Base-by-base conservation (phyloP, 208 protist species). In the Histomonas meleagridis region DNA sequence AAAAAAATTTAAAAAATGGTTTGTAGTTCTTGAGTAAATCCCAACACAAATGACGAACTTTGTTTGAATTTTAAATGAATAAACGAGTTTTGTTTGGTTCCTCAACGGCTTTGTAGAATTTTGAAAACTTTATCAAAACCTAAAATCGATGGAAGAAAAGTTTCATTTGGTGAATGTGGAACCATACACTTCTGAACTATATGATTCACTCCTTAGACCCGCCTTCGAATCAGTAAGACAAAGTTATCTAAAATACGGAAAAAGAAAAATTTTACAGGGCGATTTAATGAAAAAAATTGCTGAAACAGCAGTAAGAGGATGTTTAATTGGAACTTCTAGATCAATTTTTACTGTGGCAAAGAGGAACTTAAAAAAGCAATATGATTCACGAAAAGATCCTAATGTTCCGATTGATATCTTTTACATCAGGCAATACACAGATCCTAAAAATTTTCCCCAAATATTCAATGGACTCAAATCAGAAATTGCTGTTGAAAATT, bases 151-250 rank as follows among this genome's bases (percentile, higher is more conserved):
- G n/a, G n/a, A n/a, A n/a, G n/a, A n/a, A n/a, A 40, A 86, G 7
- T 86, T 51, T 86, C 7, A n/a, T 18, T 86, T 86, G 9, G 40
- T 86, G 4, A 86, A 43, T 86, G 46, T 51, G 32, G 76, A 86
- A 38, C 76, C 76, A 86, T 86, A 86, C 38, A 86, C 76, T 10
- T 86, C 76, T 38, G 76, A 86, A 35, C 9, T 86, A 5, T 86
- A 86, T 28, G 55, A 46, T 35, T 26, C 14, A 14, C 46, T 86
- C 16, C 46, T 86, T 35, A 16, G 55, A 35, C 76, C 76, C 0
- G 0, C 76, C 18, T 18, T 86, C 0, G 18, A 48, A 16, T 18
- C 32, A 32, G 0, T 86, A 0, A 43, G 55, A 55, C 9, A 86
- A 35, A 51, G 16, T 55, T 86, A 86, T 28, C 7, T n/a, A 26